Conservation (phyloP, 2,329 filamentous ascomycete genomes). For the Ophiocordyceps camponoti-rufipedis region DNA sequence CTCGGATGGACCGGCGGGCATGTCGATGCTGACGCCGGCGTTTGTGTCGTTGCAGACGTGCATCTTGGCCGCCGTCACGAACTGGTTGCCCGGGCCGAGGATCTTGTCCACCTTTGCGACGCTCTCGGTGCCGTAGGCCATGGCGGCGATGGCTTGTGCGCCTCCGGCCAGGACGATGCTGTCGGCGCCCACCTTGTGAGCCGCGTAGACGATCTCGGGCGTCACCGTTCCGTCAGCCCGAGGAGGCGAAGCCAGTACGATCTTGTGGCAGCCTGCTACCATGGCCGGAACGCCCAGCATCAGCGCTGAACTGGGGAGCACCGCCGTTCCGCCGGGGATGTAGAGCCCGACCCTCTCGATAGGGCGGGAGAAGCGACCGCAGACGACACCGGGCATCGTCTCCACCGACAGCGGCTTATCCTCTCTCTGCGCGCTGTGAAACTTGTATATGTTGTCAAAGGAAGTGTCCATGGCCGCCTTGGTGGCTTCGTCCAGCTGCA, state of each 20-base stretch:
- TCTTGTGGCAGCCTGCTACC: constrained; percentile 91
- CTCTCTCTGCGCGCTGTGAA: constrained; percentile 83
- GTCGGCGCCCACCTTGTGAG: constrained; percentile 91
- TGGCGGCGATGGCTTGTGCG: constrained; percentile 84
- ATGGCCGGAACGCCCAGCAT: constrained; percentile 97
- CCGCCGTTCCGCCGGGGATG: constrained; percentile 87
- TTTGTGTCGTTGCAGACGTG: constrained; percentile 93
- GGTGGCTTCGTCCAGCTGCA: constrained; percentile 71
- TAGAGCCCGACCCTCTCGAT: constrained; percentile 96
- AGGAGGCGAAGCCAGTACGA: constrained; percentile 83
- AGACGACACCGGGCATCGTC: constrained; percentile 94
- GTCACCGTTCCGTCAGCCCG: constrained; percentile 78
- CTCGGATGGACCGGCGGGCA: constrained; percentile 93
- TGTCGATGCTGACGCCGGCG: constrained; percentile 88
- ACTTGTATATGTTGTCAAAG: constrained; percentile 85
- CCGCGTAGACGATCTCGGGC: constrained; percentile 92
- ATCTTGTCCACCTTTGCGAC: constrained; percentile 98
- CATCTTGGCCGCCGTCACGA: constrained; percentile 98
- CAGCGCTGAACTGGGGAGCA: constrained; percentile 89
- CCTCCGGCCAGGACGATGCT: constrained; percentile 91
- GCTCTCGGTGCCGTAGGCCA: constrained; percentile 93
- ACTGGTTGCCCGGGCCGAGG: constrained; percentile 91
- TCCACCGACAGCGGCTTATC: constrained; percentile 69
- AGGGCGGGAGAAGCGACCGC: constrained; percentile 77
- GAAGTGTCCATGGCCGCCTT: constrained; percentile 85